phyloP scores from a whole-genome alignment of 768 basidiomycete genomes.

The Dacryopinax spathularia region DNA sequence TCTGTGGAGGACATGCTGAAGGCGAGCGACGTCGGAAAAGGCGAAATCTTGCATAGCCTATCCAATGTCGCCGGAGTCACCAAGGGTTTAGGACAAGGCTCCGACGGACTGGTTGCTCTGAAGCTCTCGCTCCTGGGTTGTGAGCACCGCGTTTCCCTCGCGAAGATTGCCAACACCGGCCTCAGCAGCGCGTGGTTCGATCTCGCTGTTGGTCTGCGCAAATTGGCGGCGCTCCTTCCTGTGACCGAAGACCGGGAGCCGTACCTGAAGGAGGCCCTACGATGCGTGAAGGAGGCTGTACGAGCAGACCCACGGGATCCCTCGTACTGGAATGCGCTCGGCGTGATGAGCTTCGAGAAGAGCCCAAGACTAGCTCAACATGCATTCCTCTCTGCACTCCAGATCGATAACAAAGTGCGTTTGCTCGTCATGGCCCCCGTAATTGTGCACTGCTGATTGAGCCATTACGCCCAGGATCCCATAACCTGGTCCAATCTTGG shows the following conservation, averaged over 20 bases:
- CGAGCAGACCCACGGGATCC: constrained; percentile 57
- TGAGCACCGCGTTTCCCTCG: constrained; percentile 45
- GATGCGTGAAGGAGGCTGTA: constrained; percentile 55
- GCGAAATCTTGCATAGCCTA: background rate
- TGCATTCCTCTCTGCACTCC: constrained; percentile 77
- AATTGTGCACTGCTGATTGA: no score
- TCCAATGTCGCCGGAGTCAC: background rate
- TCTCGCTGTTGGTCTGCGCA: constrained; percentile 47
- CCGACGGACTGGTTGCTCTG: constrained; percentile 26
- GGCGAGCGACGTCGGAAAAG: background rate
- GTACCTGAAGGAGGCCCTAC: constrained; percentile 32
- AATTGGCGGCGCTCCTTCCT: constrained; percentile 28
- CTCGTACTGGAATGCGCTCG: constrained; percentile 71
- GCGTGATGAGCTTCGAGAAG: constrained; percentile 49
- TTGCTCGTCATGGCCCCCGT: no score
- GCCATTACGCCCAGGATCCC: constrained; percentile 39
- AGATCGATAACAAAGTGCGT: constrained; percentile 67
- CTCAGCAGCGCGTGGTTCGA: constrained; percentile 60
- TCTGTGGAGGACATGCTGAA: constrained; percentile 16
- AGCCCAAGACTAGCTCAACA: constrained; percentile 74
- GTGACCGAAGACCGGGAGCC: constrained; percentile 22
- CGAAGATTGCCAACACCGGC: constrained; percentile 35
- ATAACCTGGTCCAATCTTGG: constrained; percentile 77
- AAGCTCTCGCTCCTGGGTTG: constrained; percentile 46
- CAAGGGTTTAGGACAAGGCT: background rate